Percentiles rank a stretch among this genome's conserved stretches.
phyloP scores from a whole-genome alignment of 495 filamentous ascomycete genomes.

The Articulospora tetracladia region DNA sequence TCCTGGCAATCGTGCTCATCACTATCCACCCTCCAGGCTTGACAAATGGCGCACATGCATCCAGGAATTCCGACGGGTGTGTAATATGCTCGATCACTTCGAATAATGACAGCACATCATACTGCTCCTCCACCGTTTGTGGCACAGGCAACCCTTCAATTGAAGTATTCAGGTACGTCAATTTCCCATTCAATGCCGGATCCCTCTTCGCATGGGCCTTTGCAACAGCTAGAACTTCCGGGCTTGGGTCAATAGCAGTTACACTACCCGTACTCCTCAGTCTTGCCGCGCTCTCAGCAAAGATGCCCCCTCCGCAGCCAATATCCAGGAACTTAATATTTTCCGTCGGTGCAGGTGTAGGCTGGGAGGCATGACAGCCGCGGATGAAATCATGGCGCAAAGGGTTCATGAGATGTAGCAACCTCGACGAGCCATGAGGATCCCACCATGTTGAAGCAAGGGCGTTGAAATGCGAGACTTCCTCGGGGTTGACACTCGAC shows the following conservation, averaged over 20 bases:
- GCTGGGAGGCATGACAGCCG: constrained; percentile 55
- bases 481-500: constrained; percentile 75
- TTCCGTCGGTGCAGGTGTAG: constrained; percentile 23
- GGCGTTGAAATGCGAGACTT: constrained; percentile 90
- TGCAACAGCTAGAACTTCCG: constrained; percentile 75
- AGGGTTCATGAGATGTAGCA: constrained; percentile 97
- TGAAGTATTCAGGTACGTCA: constrained; percentile 58
- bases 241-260: constrained; percentile 79
- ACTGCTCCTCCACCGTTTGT: constrained; percentile 36
- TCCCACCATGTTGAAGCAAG: constrained; percentile 98
- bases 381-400: constrained; percentile 89
- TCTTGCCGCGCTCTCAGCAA: constrained; percentile 88
- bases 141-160: constrained; percentile 63
- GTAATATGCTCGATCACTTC: constrained; percentile 93
- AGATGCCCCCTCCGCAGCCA: constrained; percentile 95
- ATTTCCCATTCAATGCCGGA: constrained; percentile 49
- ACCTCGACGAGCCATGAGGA: constrained; percentile 83
- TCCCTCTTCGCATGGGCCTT: constrained; percentile 69
- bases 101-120: constrained; percentile 81
- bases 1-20: constrained; percentile 84
- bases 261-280: constrained; percentile 61
- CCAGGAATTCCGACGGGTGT: constrained; percentile 65
- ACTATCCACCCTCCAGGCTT: constrained; percentile 91
- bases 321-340: constrained; percentile 77
- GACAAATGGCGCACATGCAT: constrained; percentile 63